phyloP scores from a whole-genome alignment of 768 basidiomycete species.

The Kwoniella sp. region DNA sequence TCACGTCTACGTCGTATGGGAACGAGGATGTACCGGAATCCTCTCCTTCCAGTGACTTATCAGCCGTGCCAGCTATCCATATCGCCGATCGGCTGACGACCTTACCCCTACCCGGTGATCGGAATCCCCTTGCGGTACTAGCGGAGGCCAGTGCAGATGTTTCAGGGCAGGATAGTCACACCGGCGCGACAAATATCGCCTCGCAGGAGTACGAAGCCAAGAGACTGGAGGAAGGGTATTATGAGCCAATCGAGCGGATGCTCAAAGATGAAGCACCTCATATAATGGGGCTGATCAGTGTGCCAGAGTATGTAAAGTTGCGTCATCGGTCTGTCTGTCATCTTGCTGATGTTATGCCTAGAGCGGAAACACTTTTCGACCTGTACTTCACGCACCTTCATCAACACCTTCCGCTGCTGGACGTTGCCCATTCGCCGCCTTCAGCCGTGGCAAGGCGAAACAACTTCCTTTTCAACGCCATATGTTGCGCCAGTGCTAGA shows the following conservation, averaged over 20 bases:
- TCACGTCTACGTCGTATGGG: not conserved
- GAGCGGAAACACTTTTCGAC: constrained; percentile 40
- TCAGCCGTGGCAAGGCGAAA: constrained; percentile 36
- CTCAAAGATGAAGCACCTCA: constrained; percentile 42
- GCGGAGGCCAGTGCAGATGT: constrained; percentile 32
- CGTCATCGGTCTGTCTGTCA: too few species aligned
- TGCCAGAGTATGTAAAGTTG: constrained; percentile 28
- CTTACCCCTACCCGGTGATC: constrained; percentile 43
- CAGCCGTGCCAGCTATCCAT: not conserved
- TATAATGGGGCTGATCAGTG: constrained; percentile 40
- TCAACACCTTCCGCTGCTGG: constrained; percentile 43
- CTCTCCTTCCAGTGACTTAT: not conserved
- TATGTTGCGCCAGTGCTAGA: constrained; percentile 42
- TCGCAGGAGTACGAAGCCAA: not conserved
- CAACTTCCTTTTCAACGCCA: constrained; percentile 51
- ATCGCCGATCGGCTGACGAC: constrained; percentile 33
- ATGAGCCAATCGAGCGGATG: constrained; percentile 31
- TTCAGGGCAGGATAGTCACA: not conserved
- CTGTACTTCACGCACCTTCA: constrained; percentile 38
- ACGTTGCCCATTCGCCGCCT: constrained; percentile 29
- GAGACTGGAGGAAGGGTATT: constrained; percentile 27
- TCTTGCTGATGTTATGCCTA: constrained; percentile 7
- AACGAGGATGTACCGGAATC: not conserved
- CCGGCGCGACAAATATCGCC: not conserved
- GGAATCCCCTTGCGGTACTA: constrained; percentile 41